Conservation (phyloP, 1,139 yeast genomes). For the Kodamaea alishanica region DNA sequence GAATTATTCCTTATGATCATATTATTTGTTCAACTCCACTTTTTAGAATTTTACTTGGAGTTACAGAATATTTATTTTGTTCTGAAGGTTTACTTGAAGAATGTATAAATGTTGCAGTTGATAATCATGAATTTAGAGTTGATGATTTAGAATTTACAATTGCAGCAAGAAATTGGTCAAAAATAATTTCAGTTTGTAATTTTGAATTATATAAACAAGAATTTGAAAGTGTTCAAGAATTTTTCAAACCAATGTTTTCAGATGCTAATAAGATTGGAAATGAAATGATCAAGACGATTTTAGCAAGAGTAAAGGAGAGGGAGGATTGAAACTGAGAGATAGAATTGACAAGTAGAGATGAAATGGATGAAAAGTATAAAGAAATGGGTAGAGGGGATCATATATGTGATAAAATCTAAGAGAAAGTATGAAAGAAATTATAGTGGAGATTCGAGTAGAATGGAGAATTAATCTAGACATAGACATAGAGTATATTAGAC, state of each 20-base stretch:
- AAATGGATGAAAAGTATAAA: neutral
- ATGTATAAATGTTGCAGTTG: constrained; percentile 68
- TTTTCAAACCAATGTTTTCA: constrained; percentile 80
- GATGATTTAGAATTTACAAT: constrained; percentile 86
- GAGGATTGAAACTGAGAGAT: constrained; percentile 15
- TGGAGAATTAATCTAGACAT: neutral
- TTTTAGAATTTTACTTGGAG: constrained; percentile 90
- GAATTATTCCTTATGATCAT: constrained; percentile 91
- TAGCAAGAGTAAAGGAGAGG: constrained; percentile 47
- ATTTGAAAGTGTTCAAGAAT: constrained; percentile 75
- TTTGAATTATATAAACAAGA: constrained; percentile 66
- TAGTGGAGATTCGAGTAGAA: no score
- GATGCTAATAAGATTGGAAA: constrained; percentile 92
- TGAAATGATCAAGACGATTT: constrained; percentile 89
- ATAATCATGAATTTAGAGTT: constrained; percentile 65
- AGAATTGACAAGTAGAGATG: neutral
- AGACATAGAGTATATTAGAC: neutral
- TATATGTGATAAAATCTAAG: neutral
- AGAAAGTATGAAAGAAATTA: no score
- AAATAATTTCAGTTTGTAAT: constrained; percentile 71
- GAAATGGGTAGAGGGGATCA: neutral
- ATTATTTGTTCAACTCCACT: constrained; percentile 93
- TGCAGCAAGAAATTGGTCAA: constrained; percentile 84
- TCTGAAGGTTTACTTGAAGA: constrained; percentile 77
- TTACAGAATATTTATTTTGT: constrained; percentile 85